Evolutionary conservation across 2,329 filamentous ascomycete species (phyloP), one percentile per base, ranked within the genome.

Genomic region (Cytospora schulzeri): DNA sequence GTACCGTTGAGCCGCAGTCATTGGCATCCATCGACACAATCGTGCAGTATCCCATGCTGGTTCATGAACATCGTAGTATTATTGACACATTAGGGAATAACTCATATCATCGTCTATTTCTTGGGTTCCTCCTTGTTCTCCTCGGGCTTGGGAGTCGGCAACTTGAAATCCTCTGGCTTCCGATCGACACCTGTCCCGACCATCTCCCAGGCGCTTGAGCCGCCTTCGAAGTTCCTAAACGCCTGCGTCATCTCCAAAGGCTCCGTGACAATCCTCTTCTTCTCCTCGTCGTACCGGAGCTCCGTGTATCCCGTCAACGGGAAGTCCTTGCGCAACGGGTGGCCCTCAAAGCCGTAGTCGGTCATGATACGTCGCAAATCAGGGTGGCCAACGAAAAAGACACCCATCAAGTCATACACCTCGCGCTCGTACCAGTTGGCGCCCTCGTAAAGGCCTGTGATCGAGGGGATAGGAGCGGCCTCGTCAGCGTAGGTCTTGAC

Each of bases 401-500:
- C 93, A 69, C 95, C 95, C 75, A 96, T 99, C 73, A 99, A 79
- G 78, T 99, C 95, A 80, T 98, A 98, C 28, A 96, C 93, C 80
- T 99, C 95, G 70, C 95, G 88, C 83, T 99, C 95, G 77, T 96
- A 98, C 95, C 95, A 99, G 80, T 98, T 95, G 73, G 95, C 96
- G 66, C 95, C 95, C 75, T 97, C 93, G 76, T 91, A 99, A 53
- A 99, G 84, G 67, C 85, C 80, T 57, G 90, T 93, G 71, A 97
- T 84, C 76, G 91, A 96, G 50, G 95, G 95, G 0, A 99, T 92
- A 1, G 95, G 93, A 5, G 92, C 92, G 9, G 92, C 91, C 82
- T 99, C 95, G 75, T 99, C 94, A 72, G 94, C 93, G 76, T 99
- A 99, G 56, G 95, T 99, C 88, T 99, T 99, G 75, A 99, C 93